Evolutionary conservation across 2,329 filamentous ascomycete species (phyloP).

Genomic region (Camillea tinctor): DNA sequence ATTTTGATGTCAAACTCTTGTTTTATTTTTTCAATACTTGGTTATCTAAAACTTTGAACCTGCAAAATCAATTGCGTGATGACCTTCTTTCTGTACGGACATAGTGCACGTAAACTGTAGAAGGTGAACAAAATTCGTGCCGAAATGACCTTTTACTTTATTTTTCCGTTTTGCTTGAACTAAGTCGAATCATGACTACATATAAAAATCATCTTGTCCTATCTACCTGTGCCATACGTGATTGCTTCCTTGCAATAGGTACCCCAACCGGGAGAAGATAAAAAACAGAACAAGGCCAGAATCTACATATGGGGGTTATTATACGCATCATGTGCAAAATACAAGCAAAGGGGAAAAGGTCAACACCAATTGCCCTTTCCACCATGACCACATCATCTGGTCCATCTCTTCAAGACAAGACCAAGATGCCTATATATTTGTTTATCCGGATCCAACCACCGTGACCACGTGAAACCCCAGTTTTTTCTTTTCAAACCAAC

Average conservation of each 20-base stretch:
- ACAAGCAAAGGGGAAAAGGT: neutral
- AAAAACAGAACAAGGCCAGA: neutral
- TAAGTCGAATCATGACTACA: neutral
- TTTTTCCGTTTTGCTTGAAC: neutral
- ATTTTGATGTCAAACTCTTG: too few species aligned
- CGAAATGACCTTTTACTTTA: neutral
- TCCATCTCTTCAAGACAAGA: neutral
- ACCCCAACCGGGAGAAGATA: neutral
- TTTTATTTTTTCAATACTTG: too few species aligned
- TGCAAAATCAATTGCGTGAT: too few species aligned
- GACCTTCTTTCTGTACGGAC: too few species aligned
- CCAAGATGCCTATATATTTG: neutral
- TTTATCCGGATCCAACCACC: neutral
- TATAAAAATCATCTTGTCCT: neutral
- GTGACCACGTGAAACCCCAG: neutral
- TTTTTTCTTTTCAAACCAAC: slow-evolving; percentile 23
- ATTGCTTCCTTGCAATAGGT: neutral
- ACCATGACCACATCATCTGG: neutral
- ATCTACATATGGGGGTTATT: neutral
- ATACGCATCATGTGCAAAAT: neutral
- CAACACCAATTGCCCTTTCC: neutral
- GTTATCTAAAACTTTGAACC: too few species aligned
- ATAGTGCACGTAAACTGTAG: too few species aligned
- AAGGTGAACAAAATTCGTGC: neutral
- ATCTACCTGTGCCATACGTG: neutral